Conservation (phyloP, 306 rosid genomes). For the Medicago truncatula region DNA sequence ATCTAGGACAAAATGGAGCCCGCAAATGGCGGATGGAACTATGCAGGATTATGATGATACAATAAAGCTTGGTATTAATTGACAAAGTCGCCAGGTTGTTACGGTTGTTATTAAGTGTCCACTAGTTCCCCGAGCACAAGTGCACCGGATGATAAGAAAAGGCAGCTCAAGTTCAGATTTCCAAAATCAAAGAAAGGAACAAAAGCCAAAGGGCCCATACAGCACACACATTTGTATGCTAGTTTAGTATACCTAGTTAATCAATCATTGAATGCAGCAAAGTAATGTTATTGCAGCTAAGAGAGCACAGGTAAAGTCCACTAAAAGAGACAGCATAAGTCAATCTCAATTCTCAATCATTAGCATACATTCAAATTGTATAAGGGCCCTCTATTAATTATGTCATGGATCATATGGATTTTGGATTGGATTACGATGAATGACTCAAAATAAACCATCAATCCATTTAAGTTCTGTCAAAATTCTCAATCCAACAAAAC, state of each 20-base stretch:
- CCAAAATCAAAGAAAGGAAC: constrained; percentile 19
- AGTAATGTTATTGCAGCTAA: constrained; percentile 2
- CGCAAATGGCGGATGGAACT: neutral
- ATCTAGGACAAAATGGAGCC: constrained; percentile 13
- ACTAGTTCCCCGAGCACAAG: neutral
- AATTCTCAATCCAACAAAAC: constrained; percentile 23
- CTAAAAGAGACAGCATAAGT: constrained; percentile 2
- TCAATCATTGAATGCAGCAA: constrained; percentile 21
- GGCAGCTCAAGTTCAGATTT: constrained; percentile 1
- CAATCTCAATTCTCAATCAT: constrained; percentile 19
- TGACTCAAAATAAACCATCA: constrained; percentile 10
- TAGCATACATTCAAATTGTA: constrained; percentile 22
- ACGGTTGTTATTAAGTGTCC: neutral
- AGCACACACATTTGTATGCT: neutral
- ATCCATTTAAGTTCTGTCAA: constrained; percentile 14
- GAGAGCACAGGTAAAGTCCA: neutral
- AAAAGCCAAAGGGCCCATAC: neutral
- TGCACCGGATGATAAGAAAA: neutral
- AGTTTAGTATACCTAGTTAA: neutral
- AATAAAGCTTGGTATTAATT: neutral
- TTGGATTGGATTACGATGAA: neutral
- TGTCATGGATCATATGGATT: neutral
- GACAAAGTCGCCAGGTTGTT: constrained; percentile 13
- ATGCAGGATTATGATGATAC: neutral
- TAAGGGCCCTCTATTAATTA: neutral